Base-by-base conservation (phyloP, 345 rosid genomes). In the Eucalyptus pauciflora region DNA sequence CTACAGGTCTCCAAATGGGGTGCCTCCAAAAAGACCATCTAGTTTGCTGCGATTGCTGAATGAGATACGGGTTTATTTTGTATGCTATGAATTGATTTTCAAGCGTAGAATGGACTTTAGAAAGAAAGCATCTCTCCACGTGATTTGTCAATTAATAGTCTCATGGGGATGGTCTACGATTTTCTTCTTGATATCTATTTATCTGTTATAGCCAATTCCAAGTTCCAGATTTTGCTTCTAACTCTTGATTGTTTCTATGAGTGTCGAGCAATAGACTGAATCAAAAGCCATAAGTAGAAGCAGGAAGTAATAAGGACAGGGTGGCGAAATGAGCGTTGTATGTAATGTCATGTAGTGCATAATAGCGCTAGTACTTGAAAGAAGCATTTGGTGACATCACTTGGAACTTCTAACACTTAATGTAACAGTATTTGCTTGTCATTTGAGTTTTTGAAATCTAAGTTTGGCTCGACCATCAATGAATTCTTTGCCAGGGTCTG, bases 11-110 rank as follows among this genome's bases (percentile, higher is more conserved):
- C 98, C 98, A 6, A 92, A 92, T 58, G 98, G 98, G 8, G 95
- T 97, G 90, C 99, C 98, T 88, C 98, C 99, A 7, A 97, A 97
- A 92, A 94, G 94, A 87, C 98, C 99, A 17, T 92, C 95, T 90
- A 96, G 99, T 90, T 91, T 96, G 91, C 88, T 97, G 94, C 93
- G 98, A 88, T 91, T 96, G 71, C 93, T 97, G 87, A 92, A 87
- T 88, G 99, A 94, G 91, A 97, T 97, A 88, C 97, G 91, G 56
- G 93, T 95, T 89, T 98, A 97, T 93, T 56, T 56, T 37, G 45
- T 13, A 50, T 86, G 60, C 60, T 5, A n/a, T 86, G 60, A 15
- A 1, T 67, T 31, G 22, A 56, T 31, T 16, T 69, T 41, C 24
- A 33, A 2, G 10, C 43, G 10, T 69, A 33, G 3, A 33, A 69